Evolutionary conservation across 768 basidiomycete genomes (phyloP), one percentile per base, ranked within the genome.

Genomic region (Candolleomyces efflorescens): DNA sequence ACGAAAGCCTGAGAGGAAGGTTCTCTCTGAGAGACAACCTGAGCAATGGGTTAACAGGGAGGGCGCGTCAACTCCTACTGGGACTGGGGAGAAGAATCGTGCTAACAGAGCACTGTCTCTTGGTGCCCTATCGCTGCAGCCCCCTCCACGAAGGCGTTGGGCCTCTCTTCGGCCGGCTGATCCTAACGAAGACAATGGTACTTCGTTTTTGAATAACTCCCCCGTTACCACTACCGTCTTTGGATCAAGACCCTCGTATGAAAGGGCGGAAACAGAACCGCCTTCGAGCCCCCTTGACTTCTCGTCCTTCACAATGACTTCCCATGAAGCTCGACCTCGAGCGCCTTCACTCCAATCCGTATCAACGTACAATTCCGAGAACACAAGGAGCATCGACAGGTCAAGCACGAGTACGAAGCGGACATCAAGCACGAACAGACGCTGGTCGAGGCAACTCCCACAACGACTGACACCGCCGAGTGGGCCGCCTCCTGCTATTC

Each of bases 391-490:
- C 32, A 32, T 32, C 32, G 32, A 32, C 32, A 32, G 68, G 41
- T 73, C 75, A 11, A 78, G 72, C 59, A 66, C 69, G 10, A 76
- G 74, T 55, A 72, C 74, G 17, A 69, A 69, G 54, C 63, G 70
- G 20, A 73, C 68, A 51, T 69, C 69, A 7, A 64, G 66, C 10
- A 70, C 69, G 36, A 73, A 73, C 60, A 69, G 75, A 54, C 73
- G 83, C 53, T 84, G 84, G 83, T 85, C 84, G 38, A 75, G 81
- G 52, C 82, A 65, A 24, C 67, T 74, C 60, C 86, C 86, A 9
- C 77, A 80, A 20, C 77, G 79, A 48, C 67, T 76, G 50, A 81
- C 81, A 4, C 85, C 86, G 10, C 85, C 87, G 2, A 78, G 72
- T 24, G 86, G 83, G 5, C 84, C 86, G 15, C 78, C 82, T 26